A percentile compares a stretch with the other conserved stretches of the same genome.
These are phyloP conservation scores for Diaporthe sp. DNA, from an alignment of 2,329 filamentous ascomycete genomes.

Conservation along the genomic window DNA sequence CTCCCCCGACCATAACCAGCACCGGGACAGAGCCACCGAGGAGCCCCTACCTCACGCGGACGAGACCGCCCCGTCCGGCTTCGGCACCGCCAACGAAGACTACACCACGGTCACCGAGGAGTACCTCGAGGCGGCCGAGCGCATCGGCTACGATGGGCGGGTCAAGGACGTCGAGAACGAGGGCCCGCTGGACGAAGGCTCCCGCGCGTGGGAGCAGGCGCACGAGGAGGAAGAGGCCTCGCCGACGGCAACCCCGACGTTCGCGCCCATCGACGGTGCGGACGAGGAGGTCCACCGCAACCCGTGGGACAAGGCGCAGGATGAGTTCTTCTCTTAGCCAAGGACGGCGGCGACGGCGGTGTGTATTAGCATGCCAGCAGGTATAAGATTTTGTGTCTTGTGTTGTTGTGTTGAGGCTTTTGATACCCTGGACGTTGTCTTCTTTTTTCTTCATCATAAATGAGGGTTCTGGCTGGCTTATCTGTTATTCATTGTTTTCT, in stretches of 20 bases:
- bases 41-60: slow-evolving; percentile 45
- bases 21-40: slow-evolving; percentile 30
- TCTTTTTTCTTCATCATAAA: background rate
- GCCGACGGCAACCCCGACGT: slow-evolving; percentile 39
- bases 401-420: slow-evolving; percentile 23
- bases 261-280: slow-evolving; percentile 49
- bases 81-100: slow-evolving; percentile 42
- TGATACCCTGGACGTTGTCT: slow-evolving; percentile 33
- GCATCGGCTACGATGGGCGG: slow-evolving; percentile 40
- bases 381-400: slow-evolving; percentile 11
- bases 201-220: slow-evolving; percentile 39
- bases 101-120: slow-evolving; percentile 42
- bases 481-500: background rate
- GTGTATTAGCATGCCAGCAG: slow-evolving; percentile 19
- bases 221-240: slow-evolving; percentile 35
- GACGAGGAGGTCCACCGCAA: slow-evolving; percentile 61
- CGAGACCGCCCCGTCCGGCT: slow-evolving; percentile 48
- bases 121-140: slow-evolving; percentile 46
- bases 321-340: slow-evolving; percentile 18
- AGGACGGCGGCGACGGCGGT: background rate
- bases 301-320: slow-evolving; percentile 55
- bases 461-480: background rate
- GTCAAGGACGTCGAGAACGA: slow-evolving; percentile 42
- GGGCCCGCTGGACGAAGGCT: slow-evolving; percentile 40
- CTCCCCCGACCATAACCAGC: slow-evolving; percentile 37